A percentile compares a stretch with the other conserved stretches of the same genome.
phyloP scores from a whole-genome alignment of 805 yeast species.

The Pichia sporocuriosa region DNA sequence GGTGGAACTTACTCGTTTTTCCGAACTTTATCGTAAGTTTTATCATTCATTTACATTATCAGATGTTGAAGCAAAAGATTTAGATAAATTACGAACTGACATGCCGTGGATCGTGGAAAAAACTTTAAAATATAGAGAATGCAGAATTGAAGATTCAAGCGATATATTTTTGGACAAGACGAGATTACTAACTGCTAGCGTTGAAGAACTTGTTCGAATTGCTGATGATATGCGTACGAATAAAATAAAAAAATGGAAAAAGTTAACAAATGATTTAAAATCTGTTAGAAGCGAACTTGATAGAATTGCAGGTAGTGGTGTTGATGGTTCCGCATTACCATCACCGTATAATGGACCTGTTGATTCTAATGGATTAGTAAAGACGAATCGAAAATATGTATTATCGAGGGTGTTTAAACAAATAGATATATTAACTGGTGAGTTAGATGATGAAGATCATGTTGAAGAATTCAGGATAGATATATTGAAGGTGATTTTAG shows the following conservation, averaged over 20 bases:
- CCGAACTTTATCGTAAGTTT: conserved; percentile 28
- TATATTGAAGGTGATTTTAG: background rate
- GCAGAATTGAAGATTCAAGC: conserved; percentile 8
- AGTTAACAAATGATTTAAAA: conserved; percentile 34
- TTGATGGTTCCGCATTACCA: conserved; percentile 9
- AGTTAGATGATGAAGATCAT: background rate
- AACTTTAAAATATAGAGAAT: conserved; percentile 1
- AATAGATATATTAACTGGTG: conserved; percentile 10
- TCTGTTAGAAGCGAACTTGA: conserved; percentile 28
- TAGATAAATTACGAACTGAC: conserved; percentile 9
- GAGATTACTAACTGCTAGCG: conserved; percentile 7
- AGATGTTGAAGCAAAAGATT: conserved; percentile 6
- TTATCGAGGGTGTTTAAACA: conserved; percentile 6
- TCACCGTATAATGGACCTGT: background rate
- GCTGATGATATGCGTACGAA: conserved; percentile 28
- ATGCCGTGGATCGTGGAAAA: conserved; percentile 9
- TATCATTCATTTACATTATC: conserved; percentile 21
- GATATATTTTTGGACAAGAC: conserved; percentile 9
- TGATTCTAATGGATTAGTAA: background rate
- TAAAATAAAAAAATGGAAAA: conserved; percentile 41
- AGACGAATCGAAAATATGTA: background rate
- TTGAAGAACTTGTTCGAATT: conserved; percentile 25
- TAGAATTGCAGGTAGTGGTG: conserved; percentile 9
- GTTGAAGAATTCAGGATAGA: conserved; percentile 7
- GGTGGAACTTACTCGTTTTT: conserved; percentile 34